Conservation (phyloP, 148 eudicot genomes). For the Amaranthus hypochondriacus region DNA sequence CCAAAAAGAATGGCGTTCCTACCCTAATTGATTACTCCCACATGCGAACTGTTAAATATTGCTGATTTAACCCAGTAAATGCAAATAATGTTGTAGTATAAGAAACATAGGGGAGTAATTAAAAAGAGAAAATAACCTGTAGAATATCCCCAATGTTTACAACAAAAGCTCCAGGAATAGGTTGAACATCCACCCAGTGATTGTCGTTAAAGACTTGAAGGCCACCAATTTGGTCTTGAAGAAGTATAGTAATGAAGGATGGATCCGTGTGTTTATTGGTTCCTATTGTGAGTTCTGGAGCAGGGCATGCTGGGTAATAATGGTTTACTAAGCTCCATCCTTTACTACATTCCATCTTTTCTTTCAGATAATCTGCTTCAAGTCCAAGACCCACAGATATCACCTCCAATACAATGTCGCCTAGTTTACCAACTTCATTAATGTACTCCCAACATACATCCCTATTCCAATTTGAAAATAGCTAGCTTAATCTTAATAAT, state of each 20-base stretch:
- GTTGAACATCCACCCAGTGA: constrained; percentile 28
- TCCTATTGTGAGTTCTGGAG: constrained; percentile 19
- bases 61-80: too few species aligned
- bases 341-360: constrained; percentile 28
- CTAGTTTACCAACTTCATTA: constrained; percentile 33
- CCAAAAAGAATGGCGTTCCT: too few species aligned
- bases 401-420: constrained; percentile 32
- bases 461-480: not conserved
- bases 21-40: too few species aligned
- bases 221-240: constrained; percentile 30
- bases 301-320: constrained; percentile 41
- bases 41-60: too few species aligned
- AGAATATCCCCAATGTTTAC: constrained; percentile 23
- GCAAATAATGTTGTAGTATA: too few species aligned
- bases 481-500: not conserved
- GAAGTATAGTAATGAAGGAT: constrained; percentile 20
- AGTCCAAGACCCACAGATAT: constrained; percentile 53
- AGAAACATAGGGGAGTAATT: too few species aligned
- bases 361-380: constrained; percentile 26
- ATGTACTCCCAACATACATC: constrained; percentile 37
- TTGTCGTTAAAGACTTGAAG: constrained; percentile 22
- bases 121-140: constrained; percentile 5
- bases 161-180: constrained; percentile 15
- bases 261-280: constrained; percentile 16
- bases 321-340: constrained; percentile 32